Evolutionary conservation across 1,284 basidiomycete species (phyloP), one percentile per base, ranked within the genome.

Genomic region (Pisolithus thermaeus): DNA sequence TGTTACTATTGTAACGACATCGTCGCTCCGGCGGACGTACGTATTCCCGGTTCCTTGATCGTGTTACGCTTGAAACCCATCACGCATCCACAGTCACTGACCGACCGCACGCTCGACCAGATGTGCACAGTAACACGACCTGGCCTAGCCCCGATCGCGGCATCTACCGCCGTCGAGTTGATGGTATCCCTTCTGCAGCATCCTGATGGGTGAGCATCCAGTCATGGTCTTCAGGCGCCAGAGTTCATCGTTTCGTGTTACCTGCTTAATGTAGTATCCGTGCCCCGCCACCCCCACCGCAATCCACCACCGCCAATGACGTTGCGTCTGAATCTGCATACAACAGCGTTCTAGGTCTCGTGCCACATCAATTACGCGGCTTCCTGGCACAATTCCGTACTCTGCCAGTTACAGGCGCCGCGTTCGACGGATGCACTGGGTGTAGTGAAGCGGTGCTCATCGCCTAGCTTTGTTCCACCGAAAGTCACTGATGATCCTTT

Each of bases 121-220:
- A 98, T 98, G 96, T 99, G 97, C 65, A 99, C 97, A 0, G 97
- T 99, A 12, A 97, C 96, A 0, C 75, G 97, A n/a, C 96, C 97
- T 0, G 96, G 96, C 0, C 76, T 98, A 0, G 97, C 95, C 0
- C 83, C 92, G 0, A 94, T 98, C 40, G 96, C 96, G 0, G 84
- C 90, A 0, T 87, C 94, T 0, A 90, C 87, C 0, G 93, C 93
- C 0, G 95, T 98, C 0, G 97, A 99, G 64, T 74, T 99, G 7
- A 80, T 99, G 35, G 86, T 92, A 0, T 92, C 93, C 0, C 70
- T 97, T 0, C 59, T 98, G 20, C 95, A 98, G 62, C 95, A 98
- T 72, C 90, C 92, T 0, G 75, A 84, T 20, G 89, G 91, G 92
- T 93, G 64, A 49, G 79, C 4, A 27, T 28, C 27, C 25, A 8